These are phyloP conservation scores for Zygoascus meyerae DNA, from an alignment of 1,139 yeast species.

Conservation along the genomic window DNA sequence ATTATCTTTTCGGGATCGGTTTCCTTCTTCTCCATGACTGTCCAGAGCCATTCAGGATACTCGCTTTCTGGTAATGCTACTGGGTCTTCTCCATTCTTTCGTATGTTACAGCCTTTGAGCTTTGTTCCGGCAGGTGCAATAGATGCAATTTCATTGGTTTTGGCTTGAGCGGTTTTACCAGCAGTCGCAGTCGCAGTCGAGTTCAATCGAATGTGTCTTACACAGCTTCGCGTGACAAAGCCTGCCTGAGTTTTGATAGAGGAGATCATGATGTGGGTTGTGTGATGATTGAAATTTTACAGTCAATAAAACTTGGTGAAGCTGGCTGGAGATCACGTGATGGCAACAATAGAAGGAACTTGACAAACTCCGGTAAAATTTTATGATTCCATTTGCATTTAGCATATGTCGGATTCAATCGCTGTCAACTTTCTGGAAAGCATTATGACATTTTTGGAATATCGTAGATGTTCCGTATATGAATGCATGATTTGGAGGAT, in stretches of 20 bases:
- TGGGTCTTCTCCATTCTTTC: conserved; percentile 80
- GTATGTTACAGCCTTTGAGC: conserved; percentile 64
- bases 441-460: too few species aligned
- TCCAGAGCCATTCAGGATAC: conserved; percentile 96
- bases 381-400: too few species aligned
- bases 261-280: not conserved
- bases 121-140: conserved; percentile 72
- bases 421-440: too few species aligned
- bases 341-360: too few species aligned
- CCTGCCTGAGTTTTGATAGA: not conserved
- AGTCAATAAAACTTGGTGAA: too few species aligned
- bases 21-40: conserved; percentile 53
- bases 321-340: too few species aligned
- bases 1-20: conserved; percentile 55
- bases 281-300: not conserved
- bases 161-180: conserved; percentile 3
- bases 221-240: not conserved
- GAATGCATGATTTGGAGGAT: too few species aligned
- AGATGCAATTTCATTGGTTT: conserved; percentile 28
- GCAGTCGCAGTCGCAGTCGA: conserved; percentile 5
- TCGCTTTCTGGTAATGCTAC: conserved; percentile 82
- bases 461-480: too few species aligned
- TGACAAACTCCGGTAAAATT: too few species aligned
- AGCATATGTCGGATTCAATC: too few species aligned
- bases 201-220: conserved; percentile 23